A percentile compares a stretch with the other conserved stretches of the same genome.
These are phyloP conservation scores for Helenozyma baotianmanensis DNA, from an alignment of 805 yeast species.

Conservation along the genomic window DNA sequence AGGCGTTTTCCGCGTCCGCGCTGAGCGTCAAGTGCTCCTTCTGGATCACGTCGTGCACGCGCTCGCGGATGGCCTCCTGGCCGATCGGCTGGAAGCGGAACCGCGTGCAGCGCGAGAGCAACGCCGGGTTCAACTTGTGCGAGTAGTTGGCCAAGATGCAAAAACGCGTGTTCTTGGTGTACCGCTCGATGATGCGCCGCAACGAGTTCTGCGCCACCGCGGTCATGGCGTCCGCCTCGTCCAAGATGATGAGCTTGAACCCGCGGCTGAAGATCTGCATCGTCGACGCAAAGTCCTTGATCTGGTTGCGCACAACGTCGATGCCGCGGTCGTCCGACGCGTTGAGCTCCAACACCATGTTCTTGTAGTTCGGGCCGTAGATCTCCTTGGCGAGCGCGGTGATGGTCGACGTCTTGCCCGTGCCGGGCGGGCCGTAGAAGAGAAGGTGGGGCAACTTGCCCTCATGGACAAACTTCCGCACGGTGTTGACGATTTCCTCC, in stretches of 20 bases:
- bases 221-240: slow-evolving; percentile 96
- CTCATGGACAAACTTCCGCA: slow-evolving; percentile 75
- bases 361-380: slow-evolving; percentile 73
- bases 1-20: slow-evolving; percentile 57
- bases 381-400: slow-evolving; percentile 83
- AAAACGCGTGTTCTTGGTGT: slow-evolving; percentile 91
- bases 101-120: slow-evolving; percentile 89
- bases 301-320: slow-evolving; percentile 95
- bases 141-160: slow-evolving; percentile 95
- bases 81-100: slow-evolving; percentile 86
- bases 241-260: slow-evolving; percentile 85
- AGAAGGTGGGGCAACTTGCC: slow-evolving; percentile 86
- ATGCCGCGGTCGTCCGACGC: slow-evolving; percentile 98
- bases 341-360: slow-evolving; percentile 91
- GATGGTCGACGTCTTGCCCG: slow-evolving; percentile 88
- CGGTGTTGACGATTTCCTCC: slow-evolving; percentile 77
- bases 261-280: slow-evolving; percentile 86
- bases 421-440: slow-evolving; percentile 95
- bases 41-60: slow-evolving; percentile 65
- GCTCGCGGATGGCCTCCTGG: slow-evolving; percentile 58
- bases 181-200: slow-evolving; percentile 83
- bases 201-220: slow-evolving; percentile 81
- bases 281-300: slow-evolving; percentile 93
- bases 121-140: slow-evolving; percentile 92
- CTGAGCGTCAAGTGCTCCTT: slow-evolving; percentile 60